phyloP scores from a whole-genome alignment of 345 rosid genomes.

The Arabis hirsuta region DNA sequence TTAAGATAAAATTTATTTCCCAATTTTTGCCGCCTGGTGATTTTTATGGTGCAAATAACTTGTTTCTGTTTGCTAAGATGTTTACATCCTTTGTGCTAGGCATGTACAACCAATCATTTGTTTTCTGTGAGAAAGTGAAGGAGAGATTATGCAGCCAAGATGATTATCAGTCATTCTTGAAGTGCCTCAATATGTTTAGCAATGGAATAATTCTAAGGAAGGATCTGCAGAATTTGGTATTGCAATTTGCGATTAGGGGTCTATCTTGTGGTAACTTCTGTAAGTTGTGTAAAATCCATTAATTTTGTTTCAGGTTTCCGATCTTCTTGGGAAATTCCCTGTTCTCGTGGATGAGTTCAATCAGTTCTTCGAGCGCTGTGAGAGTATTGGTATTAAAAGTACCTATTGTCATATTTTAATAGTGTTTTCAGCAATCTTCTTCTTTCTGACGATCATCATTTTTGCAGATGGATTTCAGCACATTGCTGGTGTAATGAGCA shows the following conservation, averaged over 20 bases:
- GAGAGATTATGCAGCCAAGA: constrained; percentile 82
- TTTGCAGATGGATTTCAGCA: constrained; percentile 79
- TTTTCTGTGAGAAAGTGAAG: constrained; percentile 92
- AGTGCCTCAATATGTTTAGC: constrained; percentile 84
- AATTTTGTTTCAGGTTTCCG: constrained; percentile 61
- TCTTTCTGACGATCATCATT: constrained; percentile 34
- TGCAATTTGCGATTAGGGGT: constrained; percentile 24
- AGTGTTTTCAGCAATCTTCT: constrained; percentile 4
- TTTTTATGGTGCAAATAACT: constrained; percentile 5
- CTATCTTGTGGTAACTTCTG: constrained; percentile 23
- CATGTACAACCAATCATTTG: constrained; percentile 61
- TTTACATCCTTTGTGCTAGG: constrained; percentile 32
- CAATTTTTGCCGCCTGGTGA: constrained; percentile 7
- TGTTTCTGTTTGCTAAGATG: constrained; percentile 29
- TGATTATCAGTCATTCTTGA: constrained; percentile 94
- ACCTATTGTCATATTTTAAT: constrained; percentile 32
- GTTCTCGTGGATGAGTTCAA: constrained; percentile 95
- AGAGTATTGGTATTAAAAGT: constrained; percentile 70
- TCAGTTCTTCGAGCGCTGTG: constrained; percentile 83
- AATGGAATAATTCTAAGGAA: constrained; percentile 77
- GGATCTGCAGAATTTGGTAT: constrained; percentile 80
- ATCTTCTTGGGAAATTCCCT: constrained; percentile 80
- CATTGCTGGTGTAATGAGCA: constrained; percentile 89
- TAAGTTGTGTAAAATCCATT: constrained; percentile 7
- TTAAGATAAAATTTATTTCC: not conserved